Conservation (phyloP, 495 filamentous ascomycete species). For the Penicillium turbatum region DNA sequence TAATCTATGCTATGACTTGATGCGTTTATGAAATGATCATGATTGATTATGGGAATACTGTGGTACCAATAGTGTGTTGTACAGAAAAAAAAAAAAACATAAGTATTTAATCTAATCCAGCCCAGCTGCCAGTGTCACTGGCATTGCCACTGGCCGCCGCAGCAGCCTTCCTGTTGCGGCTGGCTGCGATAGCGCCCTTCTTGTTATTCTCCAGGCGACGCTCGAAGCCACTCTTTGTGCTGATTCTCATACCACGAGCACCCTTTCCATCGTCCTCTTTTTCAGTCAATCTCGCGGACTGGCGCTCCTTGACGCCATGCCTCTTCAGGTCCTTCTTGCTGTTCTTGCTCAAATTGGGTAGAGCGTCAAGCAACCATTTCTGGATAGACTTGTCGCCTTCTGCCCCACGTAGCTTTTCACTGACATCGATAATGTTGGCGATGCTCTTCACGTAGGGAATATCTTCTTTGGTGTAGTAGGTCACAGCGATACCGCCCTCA, state of each 20-base stretch:
- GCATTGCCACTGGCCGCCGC: slow-evolving; percentile 34
- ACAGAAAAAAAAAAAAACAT: slow-evolving; percentile 6
- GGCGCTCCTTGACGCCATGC: slow-evolving; percentile 73
- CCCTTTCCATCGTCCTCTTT: slow-evolving; percentile 40
- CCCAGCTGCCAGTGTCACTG: slow-evolving; percentile 50
- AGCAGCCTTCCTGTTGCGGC: slow-evolving; percentile 54
- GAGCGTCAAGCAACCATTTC: slow-evolving; percentile 83
- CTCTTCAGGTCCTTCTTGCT: slow-evolving; percentile 77
- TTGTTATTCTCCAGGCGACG: slow-evolving; percentile 69
- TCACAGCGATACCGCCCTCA: slow-evolving; percentile 85
- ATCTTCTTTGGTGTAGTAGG: slow-evolving; percentile 92
- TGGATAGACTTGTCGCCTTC: slow-evolving; percentile 54
- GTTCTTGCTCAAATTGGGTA: slow-evolving; percentile 78
- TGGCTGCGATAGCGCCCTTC: slow-evolving; percentile 68
- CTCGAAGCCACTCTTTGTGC: slow-evolving; percentile 90
- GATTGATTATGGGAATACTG: slow-evolving; percentile 2
- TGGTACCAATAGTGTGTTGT: slow-evolving; percentile 1
- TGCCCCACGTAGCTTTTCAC: slow-evolving; percentile 58
- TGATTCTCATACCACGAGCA: slow-evolving; percentile 57
- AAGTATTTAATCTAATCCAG: slow-evolving; percentile 54
- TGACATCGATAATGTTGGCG: slow-evolving; percentile 83
- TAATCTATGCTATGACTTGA: slow-evolving; percentile 8
- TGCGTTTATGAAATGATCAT: slow-evolving; percentile 13
- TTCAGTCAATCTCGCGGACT: slow-evolving; percentile 36
- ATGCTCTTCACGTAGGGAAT: slow-evolving; percentile 85